phyloP scores from a whole-genome alignment of 441 rosid genomes.

The Euphorbia celastroides region DNA sequence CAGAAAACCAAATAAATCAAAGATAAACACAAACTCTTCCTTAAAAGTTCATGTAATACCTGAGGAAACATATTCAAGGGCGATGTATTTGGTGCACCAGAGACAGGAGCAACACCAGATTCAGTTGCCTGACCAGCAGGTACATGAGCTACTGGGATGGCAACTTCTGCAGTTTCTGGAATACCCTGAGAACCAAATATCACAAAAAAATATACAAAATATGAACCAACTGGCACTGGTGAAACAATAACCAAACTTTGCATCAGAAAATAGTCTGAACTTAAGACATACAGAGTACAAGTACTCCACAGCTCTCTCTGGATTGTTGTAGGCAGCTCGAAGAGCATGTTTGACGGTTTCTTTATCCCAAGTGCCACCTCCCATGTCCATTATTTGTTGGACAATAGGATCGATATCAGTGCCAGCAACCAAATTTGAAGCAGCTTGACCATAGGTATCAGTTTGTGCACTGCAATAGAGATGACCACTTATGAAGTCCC shows the following conservation, averaged over 20 bases:
- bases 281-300: constrained; percentile 62
- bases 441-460: constrained; percentile 71
- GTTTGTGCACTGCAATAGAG: constrained; percentile 46
- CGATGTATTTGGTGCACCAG: constrained; percentile 83
- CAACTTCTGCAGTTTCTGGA: constrained; percentile 78
- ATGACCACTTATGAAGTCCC: neutral
- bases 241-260: constrained; percentile 1
- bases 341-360: constrained; percentile 88
- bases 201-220: constrained; percentile 12
- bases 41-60: constrained; percentile 37
- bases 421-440: constrained; percentile 73
- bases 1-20: constrained; percentile 16
- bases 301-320: constrained; percentile 96
- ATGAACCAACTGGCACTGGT: neutral
- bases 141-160: constrained; percentile 52
- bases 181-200: constrained; percentile 61
- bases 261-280: constrained; percentile 4
- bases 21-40: constrained; percentile 2
- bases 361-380: constrained; percentile 95
- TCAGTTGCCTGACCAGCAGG: constrained; percentile 50
- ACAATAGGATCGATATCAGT: constrained; percentile 65
- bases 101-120: constrained; percentile 40
- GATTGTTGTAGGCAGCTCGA: constrained; percentile 94
- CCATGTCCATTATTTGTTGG: constrained; percentile 89
- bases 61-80: constrained; percentile 97